Evolutionary conservation across 2,329 filamentous ascomycete genomes (phyloP).

Genomic region (Colletotrichum sp.): DNA sequence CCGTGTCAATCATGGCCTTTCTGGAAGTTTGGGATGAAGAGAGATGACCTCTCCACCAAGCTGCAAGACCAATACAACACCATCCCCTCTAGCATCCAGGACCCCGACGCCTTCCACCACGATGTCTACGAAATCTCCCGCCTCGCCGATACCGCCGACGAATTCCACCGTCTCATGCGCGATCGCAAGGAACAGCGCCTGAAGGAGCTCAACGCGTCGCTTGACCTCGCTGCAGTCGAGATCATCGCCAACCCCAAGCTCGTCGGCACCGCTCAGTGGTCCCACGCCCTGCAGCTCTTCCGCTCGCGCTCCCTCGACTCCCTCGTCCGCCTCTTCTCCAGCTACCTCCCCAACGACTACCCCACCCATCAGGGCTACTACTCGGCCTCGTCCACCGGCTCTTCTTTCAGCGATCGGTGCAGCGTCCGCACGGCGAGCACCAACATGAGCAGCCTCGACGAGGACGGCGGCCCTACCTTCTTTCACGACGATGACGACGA

Average conservation of each 20-base stretch:
- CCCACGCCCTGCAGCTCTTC: slow-evolving; percentile 63
- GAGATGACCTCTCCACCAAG: slow-evolving; percentile 61
- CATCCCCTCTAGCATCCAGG: slow-evolving; percentile 59
- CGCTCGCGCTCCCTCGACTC: slow-evolving; percentile 64
- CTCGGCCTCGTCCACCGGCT: slow-evolving; percentile 36
- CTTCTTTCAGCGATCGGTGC: slow-evolving; percentile 43
- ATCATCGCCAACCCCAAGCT: slow-evolving; percentile 65
- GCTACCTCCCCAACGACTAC: slow-evolving; percentile 60
- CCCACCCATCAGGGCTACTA: slow-evolving; percentile 41
- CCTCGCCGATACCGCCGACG: slow-evolving; percentile 52
- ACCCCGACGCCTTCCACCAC: slow-evolving; percentile 66
- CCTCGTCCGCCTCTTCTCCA: slow-evolving; percentile 64
- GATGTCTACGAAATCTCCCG: slow-evolving; percentile 65
- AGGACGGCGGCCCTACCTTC: slow-evolving; percentile 37
- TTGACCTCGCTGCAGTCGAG: slow-evolving; percentile 64
- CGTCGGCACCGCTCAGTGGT: slow-evolving; percentile 65
- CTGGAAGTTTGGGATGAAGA: slow-evolving; percentile 69
- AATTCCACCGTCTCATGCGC: slow-evolving; percentile 60
- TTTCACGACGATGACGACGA: slow-evolving; percentile 48
- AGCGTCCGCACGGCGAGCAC: slow-evolving; percentile 42
- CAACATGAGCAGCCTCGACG: slow-evolving; percentile 43
- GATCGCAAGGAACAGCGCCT: slow-evolving; percentile 60
- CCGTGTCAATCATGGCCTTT: slow-evolving; percentile 59
- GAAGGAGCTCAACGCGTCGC: slow-evolving; percentile 58
- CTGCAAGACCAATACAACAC: slow-evolving; percentile 68